Evolutionary conservation across 1,284 basidiomycete species (phyloP).

Genomic region (Ustilago trichophora): DNA sequence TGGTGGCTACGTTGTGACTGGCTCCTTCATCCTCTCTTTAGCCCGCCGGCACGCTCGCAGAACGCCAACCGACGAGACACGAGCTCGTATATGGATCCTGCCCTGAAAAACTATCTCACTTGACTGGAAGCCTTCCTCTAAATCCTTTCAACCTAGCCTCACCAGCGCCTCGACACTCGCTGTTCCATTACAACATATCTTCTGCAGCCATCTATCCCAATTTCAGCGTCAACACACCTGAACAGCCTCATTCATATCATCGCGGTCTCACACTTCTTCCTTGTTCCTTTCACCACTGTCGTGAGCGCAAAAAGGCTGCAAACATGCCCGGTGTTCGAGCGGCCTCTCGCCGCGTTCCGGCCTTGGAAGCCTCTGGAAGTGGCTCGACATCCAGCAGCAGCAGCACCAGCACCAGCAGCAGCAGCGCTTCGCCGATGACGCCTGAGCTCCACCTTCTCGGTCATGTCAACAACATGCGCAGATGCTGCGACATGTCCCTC

Average conservation of each 20-base stretch:
- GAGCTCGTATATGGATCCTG: too few relatives aligned
- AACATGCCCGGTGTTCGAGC: slow-evolving; percentile 27
- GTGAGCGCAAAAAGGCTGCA: too few relatives aligned
- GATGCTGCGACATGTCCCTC: slow-evolving; percentile 47
- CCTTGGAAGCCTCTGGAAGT: slow-evolving; percentile 9
- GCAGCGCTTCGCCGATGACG: slow-evolving; percentile 14
- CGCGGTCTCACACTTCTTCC: too few relatives aligned
- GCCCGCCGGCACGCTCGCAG: slow-evolving; percentile 2
- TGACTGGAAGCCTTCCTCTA: too few relatives aligned
- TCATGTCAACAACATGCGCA: slow-evolving; percentile 52
- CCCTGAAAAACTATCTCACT: too few relatives aligned
- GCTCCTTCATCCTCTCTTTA: background rate
- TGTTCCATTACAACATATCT: too few relatives aligned
- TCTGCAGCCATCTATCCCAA: too few relatives aligned
- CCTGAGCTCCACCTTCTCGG: slow-evolving; percentile 31
- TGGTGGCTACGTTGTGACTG: slow-evolving; percentile 1
- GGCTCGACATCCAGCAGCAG: slow-evolving; percentile 24
- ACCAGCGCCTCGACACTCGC: background rate
- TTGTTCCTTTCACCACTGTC: too few relatives aligned
- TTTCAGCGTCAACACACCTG: too few relatives aligned
- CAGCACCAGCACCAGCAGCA: too few relatives aligned
- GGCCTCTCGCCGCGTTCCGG: slow-evolving; percentile 35
- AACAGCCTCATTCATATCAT: too few relatives aligned
- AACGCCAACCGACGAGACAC: background rate
- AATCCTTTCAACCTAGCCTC: too few relatives aligned